Evolutionary conservation across 495 filamentous ascomycete species (phyloP), one percentile per base, ranked within the genome.

Genomic region (Neurospora sp.): DNA sequence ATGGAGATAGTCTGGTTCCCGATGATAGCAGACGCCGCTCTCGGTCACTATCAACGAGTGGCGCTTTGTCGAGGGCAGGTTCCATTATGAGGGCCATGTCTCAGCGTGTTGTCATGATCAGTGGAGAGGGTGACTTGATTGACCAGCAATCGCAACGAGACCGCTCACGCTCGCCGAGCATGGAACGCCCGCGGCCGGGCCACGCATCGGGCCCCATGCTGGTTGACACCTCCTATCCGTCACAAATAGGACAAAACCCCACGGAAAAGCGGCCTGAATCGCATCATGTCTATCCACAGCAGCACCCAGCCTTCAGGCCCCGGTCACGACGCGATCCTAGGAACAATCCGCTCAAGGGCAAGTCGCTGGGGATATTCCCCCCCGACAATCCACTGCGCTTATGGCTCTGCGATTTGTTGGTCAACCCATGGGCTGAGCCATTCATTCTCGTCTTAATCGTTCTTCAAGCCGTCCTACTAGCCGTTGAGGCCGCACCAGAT

Each of bases 61-160:
- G 91, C 53, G 90, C 93, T 42, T 80, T 97, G 71, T 86, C 87
- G 27, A 85, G 93, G 75, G 93, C 96, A 71, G 92, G 94, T 40
- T 96, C 94, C 5, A 96, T 98, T 77, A 91, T 99, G 81, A 92
- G 94, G 76, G 94, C 94, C 75, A 96, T 98, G 89, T 98, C 96
- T 22, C 94, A 97, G 82, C 94, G 96, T 81, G 94, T 99, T 72
- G 96, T 98, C 77, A 98, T 97, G 79, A 85, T 99, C 72, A 97
- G 95, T 83, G 97, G 96, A 77, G 89, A 90, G 68, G 83, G 81
- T 3, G 94, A 98, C 74, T 83, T 93, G 42, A 86, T 96, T 22
- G 93, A 95, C 74, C 90, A 93, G 74, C 88, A 87, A n/a, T 86
- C 91, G 38, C 84, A 88, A 70, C 86, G 91, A 73, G 89, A 93